phyloP scores from a whole-genome alignment of 768 basidiomycete species.

The Boletus sensibilis region DNA sequence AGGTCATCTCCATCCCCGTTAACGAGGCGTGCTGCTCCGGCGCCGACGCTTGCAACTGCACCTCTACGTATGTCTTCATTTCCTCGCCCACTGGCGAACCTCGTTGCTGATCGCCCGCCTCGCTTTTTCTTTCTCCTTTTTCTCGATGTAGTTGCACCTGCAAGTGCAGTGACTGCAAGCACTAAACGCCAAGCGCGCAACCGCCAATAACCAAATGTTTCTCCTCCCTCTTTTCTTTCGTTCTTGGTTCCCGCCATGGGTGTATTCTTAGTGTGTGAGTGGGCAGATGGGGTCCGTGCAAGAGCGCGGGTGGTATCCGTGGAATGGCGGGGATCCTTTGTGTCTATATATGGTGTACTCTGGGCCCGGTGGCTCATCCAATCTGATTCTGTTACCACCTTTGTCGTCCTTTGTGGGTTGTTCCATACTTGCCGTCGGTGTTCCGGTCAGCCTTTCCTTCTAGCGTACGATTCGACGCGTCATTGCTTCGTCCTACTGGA shows the following conservation, averaged over 20 bases:
- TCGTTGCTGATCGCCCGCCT: not conserved
- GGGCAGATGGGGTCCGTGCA: not conserved
- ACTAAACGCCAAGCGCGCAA: not conserved
- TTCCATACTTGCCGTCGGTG: not conserved
- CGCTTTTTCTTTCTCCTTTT: too few species aligned
- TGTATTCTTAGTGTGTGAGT: not conserved
- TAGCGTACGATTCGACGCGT: too few species aligned
- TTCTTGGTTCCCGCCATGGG: not conserved
- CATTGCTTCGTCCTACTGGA: too few species aligned
- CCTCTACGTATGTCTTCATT: constrained; percentile 2
- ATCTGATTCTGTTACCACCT: not conserved
- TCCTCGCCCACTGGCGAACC: not conserved
- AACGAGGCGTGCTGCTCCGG: constrained; percentile 22
- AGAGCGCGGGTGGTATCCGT: not conserved
- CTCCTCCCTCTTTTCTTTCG: not conserved
- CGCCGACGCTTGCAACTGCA: constrained; percentile 10
- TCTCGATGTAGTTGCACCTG: constrained; percentile 11
- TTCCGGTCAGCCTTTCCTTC: not conserved
- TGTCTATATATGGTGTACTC: not conserved
- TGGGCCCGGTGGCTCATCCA: not conserved
- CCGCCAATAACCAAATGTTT: not conserved
- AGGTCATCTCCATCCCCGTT: constrained; percentile 14
- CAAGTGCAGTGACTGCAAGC: constrained; percentile 23
- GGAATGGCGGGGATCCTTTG: not conserved
- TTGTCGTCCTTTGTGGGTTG: not conserved